phyloP scores from a whole-genome alignment of 2,329 filamentous ascomycete genomes.

The Meredithiella fracta region DNA sequence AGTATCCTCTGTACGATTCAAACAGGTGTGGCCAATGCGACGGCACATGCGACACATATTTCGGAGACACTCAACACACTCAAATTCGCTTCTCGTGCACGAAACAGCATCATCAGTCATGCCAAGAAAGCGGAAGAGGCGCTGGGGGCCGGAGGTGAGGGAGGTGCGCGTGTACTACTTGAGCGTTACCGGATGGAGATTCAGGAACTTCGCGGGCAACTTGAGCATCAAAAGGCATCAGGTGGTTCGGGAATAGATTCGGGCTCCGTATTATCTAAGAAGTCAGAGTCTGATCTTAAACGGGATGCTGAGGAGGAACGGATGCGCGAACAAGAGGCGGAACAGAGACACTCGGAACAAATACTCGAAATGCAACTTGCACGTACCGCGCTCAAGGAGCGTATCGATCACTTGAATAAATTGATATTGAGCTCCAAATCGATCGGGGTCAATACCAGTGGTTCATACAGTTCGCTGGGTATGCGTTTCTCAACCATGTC shows the following conservation, averaged over 20 bases:
- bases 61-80: constrained; percentile 87
- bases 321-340: constrained; percentile 59
- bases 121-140: constrained; percentile 91
- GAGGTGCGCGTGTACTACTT: constrained; percentile 68
- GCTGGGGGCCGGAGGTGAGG: constrained; percentile 62
- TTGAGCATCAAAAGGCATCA: constrained; percentile 65
- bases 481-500: constrained; percentile 46
- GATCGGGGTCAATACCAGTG: constrained; percentile 71
- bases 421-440: constrained; percentile 93
- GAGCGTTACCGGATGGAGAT: constrained; percentile 94
- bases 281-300: constrained; percentile 34
- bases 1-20: constrained; percentile 97
- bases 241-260: constrained; percentile 37
- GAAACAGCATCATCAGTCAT: constrained; percentile 95
- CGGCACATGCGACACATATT: constrained; percentile 57
- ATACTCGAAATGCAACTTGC: constrained; percentile 98
- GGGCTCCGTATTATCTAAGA: constrained; percentile 1
- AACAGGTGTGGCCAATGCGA: constrained; percentile 60
- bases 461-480: constrained; percentile 52
- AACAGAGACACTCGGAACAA: constrained; percentile 84
- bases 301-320: constrained; percentile 56
- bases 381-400: constrained; percentile 85
- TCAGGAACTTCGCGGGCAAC: constrained; percentile 57
- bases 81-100: constrained; percentile 90
- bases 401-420: constrained; percentile 91